A percentile compares a stretch with the other conserved stretches of the same genome.
These are phyloP conservation scores for Paraconiothyrium sp. DNA, from an alignment of 2,329 filamentous ascomycete genomes.

Conservation along the genomic window DNA sequence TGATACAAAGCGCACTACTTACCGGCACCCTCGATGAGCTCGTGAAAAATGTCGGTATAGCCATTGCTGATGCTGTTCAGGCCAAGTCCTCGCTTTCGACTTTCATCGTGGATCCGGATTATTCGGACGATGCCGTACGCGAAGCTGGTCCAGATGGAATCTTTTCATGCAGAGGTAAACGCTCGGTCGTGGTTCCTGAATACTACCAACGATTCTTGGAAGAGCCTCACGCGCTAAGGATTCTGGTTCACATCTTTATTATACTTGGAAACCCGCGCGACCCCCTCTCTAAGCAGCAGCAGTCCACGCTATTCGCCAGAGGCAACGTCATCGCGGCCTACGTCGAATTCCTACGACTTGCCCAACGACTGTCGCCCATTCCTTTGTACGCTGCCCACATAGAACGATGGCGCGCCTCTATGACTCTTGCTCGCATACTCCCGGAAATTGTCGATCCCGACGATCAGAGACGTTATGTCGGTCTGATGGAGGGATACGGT, in stretches of 20 bases:
- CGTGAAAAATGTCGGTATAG: conserved; percentile 54
- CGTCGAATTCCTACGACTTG: conserved; percentile 78
- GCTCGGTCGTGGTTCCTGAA: conserved; percentile 33
- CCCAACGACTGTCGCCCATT: conserved; percentile 78
- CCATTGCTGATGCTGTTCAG: conserved; percentile 52
- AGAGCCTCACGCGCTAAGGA: conserved; percentile 56
- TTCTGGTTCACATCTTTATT: conserved; percentile 66
- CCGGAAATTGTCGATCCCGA: conserved; percentile 74
- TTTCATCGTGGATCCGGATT: conserved; percentile 44
- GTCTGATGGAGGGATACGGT: conserved; percentile 76
- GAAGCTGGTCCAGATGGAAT: conserved; percentile 5
- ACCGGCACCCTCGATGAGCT: conserved; percentile 64
- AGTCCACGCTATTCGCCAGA: conserved; percentile 56
- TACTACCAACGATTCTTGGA: conserved; percentile 47
- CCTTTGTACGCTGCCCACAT: conserved; percentile 90
- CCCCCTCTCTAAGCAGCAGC: conserved; percentile 24
- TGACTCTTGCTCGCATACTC: conserved; percentile 78
- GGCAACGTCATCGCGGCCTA: conserved; percentile 85
- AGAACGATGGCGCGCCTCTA: conserved; percentile 69
- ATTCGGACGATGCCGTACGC: background rate
- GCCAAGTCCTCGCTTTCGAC: conserved; percentile 37
- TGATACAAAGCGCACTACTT: conserved; percentile 79
- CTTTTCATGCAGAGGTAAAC: conserved; percentile 30
- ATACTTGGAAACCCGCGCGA: conserved; percentile 63
- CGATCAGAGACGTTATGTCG: conserved; percentile 74